Base-by-base conservation (phyloP, 495 filamentous ascomycete genomes). In the Darksidea phi region DNA sequence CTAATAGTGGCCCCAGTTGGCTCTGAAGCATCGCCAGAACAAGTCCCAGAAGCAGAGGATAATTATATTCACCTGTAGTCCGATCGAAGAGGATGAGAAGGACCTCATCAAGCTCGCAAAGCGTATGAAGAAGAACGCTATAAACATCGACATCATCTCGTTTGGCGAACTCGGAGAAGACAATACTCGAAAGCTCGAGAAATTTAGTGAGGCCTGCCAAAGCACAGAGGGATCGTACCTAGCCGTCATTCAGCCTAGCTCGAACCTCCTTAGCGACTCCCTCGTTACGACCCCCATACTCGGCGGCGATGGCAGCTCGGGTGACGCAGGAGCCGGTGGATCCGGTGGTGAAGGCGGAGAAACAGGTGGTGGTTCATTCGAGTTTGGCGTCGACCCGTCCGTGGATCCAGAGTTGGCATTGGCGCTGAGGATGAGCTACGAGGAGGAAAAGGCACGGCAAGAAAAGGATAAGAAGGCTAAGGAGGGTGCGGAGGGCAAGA, bases 21-120 rank as follows among this genome's bases (percentile, higher is more conserved):
- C 94, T n/a, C 81, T 98, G 64, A 98, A 97, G 78, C 94, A 98
- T 74, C 87, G 94, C 36, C 91, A 96, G 75, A 96, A 98, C 75
- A 97, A 96, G 70, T 88, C 88, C 36, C 92, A 97, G 74, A 84
- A 87, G 48, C 91, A 95, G 80, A 89, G 94, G 61, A 95, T 97
- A 73, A 86, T 98, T 72, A 90, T 90, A 18, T 97, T 98, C 76
- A 90, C 89, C 48, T 97, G 94, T 80, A 93, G 89, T 2, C 89
- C 91, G 38, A 87, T 98, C 68, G 83, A 81, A 41, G 94, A 98
- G 73, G 86, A 88, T 64, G 88, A 97, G 75, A 91, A 91, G 76
- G 82, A 84, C 13, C 82, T 98, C 0, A 82, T 95, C 61, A 92
- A 90, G 71, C 83, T 97, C 12, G 91, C 93, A 13, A 95, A 90